Evolutionary conservation across 768 basidiomycete species (phyloP).

Genomic region (Termitomyces sp.): DNA sequence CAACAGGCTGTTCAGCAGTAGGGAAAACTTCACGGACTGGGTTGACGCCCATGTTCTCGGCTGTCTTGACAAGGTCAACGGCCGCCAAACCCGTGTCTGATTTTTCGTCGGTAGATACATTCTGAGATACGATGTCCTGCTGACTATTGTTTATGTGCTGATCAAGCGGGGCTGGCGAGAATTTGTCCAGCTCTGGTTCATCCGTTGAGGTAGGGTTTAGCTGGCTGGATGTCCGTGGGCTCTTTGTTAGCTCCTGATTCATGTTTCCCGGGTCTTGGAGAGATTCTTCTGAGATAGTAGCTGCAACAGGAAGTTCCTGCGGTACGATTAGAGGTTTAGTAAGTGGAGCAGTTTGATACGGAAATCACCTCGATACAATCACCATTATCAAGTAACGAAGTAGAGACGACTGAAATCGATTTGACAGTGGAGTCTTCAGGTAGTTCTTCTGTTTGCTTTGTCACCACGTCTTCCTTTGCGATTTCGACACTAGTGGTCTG

Average conservation of each 20-base stretch:
- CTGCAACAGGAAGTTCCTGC: neutral
- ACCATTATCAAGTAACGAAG: too few relatives aligned
- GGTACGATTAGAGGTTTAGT: neutral
- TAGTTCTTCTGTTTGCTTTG: neutral
- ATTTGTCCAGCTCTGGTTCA: conserved; percentile 9
- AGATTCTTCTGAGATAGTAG: neutral
- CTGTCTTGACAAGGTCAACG: neutral
- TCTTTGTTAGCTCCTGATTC: conserved; percentile 4
- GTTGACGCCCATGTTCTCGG: neutral
- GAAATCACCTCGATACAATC: neutral
- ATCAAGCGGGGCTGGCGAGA: conserved; percentile 6
- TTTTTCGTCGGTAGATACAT: neutral
- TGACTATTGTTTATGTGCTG: neutral
- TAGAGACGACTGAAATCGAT: neutral
- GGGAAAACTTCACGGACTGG: conserved; percentile 13
- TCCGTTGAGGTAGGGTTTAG: conserved; percentile 9
- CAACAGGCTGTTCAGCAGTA: neutral
- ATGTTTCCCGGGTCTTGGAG: neutral
- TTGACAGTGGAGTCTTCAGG: neutral
- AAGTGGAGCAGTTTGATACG: neutral
- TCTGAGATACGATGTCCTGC: neutral
- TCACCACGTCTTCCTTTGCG: neutral
- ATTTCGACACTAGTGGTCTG: neutral
- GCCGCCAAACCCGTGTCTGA: neutral
- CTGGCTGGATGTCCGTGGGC: conserved; percentile 16